phyloP scores from a whole-genome alignment of 495 filamentous ascomycete species.

The Hypomontagnella monticulosa region DNA sequence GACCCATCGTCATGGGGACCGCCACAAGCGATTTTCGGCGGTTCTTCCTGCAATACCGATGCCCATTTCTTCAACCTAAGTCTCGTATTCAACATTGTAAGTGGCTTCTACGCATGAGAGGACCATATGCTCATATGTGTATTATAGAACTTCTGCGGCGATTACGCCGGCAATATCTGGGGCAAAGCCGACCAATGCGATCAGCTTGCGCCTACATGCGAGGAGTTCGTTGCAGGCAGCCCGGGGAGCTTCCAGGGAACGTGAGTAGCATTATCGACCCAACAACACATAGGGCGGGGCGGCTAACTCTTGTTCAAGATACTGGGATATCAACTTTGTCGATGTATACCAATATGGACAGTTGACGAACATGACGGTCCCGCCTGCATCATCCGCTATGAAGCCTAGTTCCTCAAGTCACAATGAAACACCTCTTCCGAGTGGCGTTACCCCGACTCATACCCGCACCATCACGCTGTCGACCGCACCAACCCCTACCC shows the following conservation, averaged over 20 bases:
- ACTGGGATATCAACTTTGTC: conserved; percentile 77
- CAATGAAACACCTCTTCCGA: conserved; percentile 3
- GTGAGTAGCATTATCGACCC: conserved; percentile 8
- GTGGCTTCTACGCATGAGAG: neutral
- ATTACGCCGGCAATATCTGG: conserved; percentile 82
- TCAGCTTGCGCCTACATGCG: conserved; percentile 62
- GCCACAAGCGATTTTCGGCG: conserved; percentile 54
- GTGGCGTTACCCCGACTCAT: conserved; percentile 19
- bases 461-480: conserved; percentile 43
- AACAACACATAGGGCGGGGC: neutral
- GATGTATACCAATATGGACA: conserved; percentile 63
- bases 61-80: conserved; percentile 46
- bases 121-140: conserved; percentile 6
- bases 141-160: conserved; percentile 77
- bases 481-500: conserved; percentile 26
- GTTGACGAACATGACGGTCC: conserved; percentile 16
- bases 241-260: conserved; percentile 66
- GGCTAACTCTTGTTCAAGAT: conserved; percentile 41
- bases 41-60: conserved; percentile 37
- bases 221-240: conserved; percentile 70
- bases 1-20: conserved; percentile 69
- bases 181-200: conserved; percentile 48
- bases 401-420: neutral
- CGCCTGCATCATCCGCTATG: conserved; percentile 7
- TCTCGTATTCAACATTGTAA: conserved; percentile 43